Conservation (phyloP, 2,329 filamentous ascomycete species). For the Fusarium phyllophilum region DNA sequence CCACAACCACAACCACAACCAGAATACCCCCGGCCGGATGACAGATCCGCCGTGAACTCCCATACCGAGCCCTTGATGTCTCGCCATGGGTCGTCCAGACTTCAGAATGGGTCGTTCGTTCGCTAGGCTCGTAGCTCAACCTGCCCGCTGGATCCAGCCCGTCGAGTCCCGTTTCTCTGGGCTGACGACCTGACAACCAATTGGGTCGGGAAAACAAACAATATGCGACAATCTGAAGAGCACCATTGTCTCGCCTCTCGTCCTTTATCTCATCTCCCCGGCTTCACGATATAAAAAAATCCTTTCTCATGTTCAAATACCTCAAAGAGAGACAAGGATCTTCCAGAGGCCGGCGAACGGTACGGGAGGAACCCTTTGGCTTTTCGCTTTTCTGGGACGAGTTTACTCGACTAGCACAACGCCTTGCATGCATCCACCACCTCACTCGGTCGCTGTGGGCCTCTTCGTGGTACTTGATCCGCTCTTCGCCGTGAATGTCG, state of each 20-base stretch:
- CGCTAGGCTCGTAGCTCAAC: slow-evolving; percentile 44
- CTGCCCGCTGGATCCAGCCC: slow-evolving; percentile 45
- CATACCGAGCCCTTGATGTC: slow-evolving; percentile 43
- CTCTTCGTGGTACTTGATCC: slow-evolving; percentile 29
- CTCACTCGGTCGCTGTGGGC: slow-evolving; percentile 38
- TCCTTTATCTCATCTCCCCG: neutral
- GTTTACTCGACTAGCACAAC: slow-evolving; percentile 42
- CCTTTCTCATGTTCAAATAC: slow-evolving; percentile 6
- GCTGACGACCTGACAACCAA: slow-evolving; percentile 37
- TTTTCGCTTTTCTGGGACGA: slow-evolving; percentile 37
- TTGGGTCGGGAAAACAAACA: slow-evolving; percentile 24
- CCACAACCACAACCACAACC: neutral
- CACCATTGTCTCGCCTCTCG: slow-evolving; percentile 3
- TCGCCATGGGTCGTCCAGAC: slow-evolving; percentile 36
- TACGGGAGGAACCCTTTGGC: slow-evolving; percentile 45
- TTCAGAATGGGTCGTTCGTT: slow-evolving; percentile 40
- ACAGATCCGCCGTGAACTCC: slow-evolving; percentile 43
- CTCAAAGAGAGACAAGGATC: slow-evolving; percentile 15
- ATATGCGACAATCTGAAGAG: slow-evolving; percentile 17
- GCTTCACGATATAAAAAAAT: neutral
- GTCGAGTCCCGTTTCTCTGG: slow-evolving; percentile 41
- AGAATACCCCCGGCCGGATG: slow-evolving; percentile 36
- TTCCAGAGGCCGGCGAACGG: slow-evolving; percentile 38
- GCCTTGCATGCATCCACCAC: slow-evolving; percentile 44
- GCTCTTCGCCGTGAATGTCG: slow-evolving; percentile 9